Percentiles rank a stretch among this genome's conserved stretches.
Evolutionary conservation across 495 filamentous ascomycete species (phyloP).

Genomic region (Chaetomidium leptoderma): DNA sequence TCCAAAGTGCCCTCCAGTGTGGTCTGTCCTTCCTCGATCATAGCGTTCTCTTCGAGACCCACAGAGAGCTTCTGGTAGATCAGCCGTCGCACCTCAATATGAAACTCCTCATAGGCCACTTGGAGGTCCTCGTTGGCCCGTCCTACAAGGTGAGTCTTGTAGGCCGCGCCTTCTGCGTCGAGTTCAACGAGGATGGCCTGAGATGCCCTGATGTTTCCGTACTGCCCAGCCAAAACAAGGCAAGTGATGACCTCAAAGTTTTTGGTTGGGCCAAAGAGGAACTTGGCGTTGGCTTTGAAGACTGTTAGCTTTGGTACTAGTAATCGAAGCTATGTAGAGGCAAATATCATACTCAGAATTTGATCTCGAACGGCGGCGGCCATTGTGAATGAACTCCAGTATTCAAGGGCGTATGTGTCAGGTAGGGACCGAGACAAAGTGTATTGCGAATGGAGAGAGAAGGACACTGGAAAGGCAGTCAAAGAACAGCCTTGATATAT

Average conservation of each 20-base stretch:
- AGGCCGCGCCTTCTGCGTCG: background rate
- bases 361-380: background rate
- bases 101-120: background rate
- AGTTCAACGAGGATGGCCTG: constrained; percentile 1
- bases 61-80: constrained; percentile 1
- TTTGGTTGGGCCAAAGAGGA: constrained; percentile 1
- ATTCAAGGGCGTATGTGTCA: background rate
- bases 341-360: background rate
- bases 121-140: background rate
- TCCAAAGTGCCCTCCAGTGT: background rate
- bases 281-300: background rate
- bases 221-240: background rate
- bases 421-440: background rate
- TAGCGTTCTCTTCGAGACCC: background rate
- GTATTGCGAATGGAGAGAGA: background rate
- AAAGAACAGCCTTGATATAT: constrained; percentile 2
- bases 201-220: background rate
- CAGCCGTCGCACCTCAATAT: background rate
- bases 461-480: background rate
- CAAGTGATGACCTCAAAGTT: background rate
- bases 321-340: background rate
- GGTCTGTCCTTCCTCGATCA: background rate
- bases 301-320: background rate
- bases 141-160: background rate
- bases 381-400: background rate